Percentiles rank a stretch among this genome's conserved stretches.
Conservation (phyloP, 495 filamentous ascomycete species). For the Penicillium psychrofluorescens region DNA sequence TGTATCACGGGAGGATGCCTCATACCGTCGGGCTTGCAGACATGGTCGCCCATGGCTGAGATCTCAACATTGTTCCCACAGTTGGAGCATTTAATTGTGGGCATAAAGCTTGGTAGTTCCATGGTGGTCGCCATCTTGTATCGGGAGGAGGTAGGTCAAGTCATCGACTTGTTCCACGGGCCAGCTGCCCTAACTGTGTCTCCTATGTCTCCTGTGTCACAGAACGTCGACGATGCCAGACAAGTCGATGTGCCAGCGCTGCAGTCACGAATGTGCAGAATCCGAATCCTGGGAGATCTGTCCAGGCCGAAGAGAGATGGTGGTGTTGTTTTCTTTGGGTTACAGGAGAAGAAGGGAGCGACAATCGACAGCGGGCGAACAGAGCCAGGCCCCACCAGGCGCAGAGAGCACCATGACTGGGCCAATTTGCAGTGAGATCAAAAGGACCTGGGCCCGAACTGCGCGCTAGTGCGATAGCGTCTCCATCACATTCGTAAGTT, state of each 20-base stretch:
- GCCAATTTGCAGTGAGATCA: slow-evolving; percentile 2
- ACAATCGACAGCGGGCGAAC: no score
- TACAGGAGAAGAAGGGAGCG: no score
- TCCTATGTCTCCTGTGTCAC: no score
- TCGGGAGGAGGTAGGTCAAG: not conserved
- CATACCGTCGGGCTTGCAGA: slow-evolving; percentile 39
- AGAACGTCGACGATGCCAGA: no score
- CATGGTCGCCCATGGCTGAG: slow-evolving; percentile 84
- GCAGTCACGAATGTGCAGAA: no score
- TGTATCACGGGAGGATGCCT: not conserved
- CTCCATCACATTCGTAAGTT: slow-evolving; percentile 17
- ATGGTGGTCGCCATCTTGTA: slow-evolving; percentile 16
- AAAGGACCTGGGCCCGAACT: slow-evolving; percentile 1
- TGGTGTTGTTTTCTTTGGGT: no score
- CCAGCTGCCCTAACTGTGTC: not conserved
- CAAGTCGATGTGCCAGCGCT: no score
- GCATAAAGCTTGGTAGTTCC: slow-evolving; percentile 54
- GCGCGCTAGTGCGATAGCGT: slow-evolving; percentile 13
- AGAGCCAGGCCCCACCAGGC: no score
- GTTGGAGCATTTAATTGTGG: slow-evolving; percentile 91
- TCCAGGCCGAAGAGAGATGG: no score
- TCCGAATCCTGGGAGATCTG: no score
- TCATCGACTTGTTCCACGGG: slow-evolving; percentile 1
- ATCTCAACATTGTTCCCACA: slow-evolving; percentile 85
- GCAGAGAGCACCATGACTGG: not conserved